Percentiles rank a stretch among this genome's conserved stretches.
Evolutionary conservation across 2,329 filamentous ascomycete species (phyloP).

Genomic region (Ophiostoma ips): DNA sequence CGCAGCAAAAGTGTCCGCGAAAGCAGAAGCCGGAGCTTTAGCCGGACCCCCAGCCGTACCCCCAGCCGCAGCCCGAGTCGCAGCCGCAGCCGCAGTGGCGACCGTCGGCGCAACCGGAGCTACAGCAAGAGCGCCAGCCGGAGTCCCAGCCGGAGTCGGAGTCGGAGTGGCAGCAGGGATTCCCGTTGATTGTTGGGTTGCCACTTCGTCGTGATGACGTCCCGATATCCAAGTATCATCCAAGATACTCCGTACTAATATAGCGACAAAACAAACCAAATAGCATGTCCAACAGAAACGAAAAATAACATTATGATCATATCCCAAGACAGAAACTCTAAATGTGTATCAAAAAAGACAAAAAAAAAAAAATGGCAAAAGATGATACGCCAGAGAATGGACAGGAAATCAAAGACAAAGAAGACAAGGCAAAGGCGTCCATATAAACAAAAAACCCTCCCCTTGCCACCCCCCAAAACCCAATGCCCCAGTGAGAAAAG

Average conservation of each 20-base stretch:
- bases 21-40: neutral
- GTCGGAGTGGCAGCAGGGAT: neutral
- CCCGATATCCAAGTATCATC: too few species aligned
- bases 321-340: slow-evolving; percentile 6
- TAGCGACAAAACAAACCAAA: too few species aligned
- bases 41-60: slow-evolving; percentile 1
- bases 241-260: too few species aligned
- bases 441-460: neutral
- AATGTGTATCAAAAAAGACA: slow-evolving; percentile 9
- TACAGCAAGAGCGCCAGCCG: neutral
- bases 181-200: too few species aligned
- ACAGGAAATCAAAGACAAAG: neutral
- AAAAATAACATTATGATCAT: neutral
- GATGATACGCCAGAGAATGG: neutral
- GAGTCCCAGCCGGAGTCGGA: neutral
- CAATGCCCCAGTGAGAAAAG: neutral
- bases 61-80: neutral
- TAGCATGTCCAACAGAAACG: neutral
- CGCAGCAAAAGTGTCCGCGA: neutral
- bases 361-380: neutral
- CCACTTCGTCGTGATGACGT: too few species aligned
- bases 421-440: neutral
- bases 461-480: neutral
- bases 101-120: slow-evolving; percentile 1
- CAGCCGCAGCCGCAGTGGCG: neutral